Conservation (phyloP, 2,329 filamentous ascomycete species). For the Fusarium nodosum region DNA sequence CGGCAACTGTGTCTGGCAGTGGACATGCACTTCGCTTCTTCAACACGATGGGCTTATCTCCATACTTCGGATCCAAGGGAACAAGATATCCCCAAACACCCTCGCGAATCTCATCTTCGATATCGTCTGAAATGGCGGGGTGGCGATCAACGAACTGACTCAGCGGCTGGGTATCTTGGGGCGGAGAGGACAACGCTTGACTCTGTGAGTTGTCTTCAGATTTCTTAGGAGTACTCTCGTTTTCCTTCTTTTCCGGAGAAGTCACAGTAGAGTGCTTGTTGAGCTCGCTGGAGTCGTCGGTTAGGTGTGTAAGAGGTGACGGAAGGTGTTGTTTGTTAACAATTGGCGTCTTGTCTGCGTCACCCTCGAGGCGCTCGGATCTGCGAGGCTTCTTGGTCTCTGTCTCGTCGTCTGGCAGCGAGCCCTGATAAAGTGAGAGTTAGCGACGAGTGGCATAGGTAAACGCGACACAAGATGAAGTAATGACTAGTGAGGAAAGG, state of each 20-base stretch:
- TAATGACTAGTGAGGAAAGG: constrained; percentile 38
- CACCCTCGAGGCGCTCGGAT: constrained; percentile 77
- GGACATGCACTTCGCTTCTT: constrained; percentile 80
- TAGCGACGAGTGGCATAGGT: constrained; percentile 34
- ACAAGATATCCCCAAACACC: constrained; percentile 97
- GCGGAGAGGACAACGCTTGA: constrained; percentile 69
- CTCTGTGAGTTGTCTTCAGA: constrained; percentile 63
- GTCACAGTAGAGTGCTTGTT: constrained; percentile 78
- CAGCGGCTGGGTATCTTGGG: constrained; percentile 72
- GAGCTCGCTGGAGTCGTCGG: constrained; percentile 70
- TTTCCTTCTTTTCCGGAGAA: constrained; percentile 72
- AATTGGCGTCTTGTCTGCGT: constrained; percentile 69
- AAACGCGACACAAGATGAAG: constrained; percentile 27
- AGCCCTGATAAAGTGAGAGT: constrained; percentile 65
- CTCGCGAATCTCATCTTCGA: constrained; percentile 84
- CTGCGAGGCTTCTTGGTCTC: constrained; percentile 88
- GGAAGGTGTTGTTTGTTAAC: constrained; percentile 78
- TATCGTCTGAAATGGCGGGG: constrained; percentile 80
- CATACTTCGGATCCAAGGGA: constrained; percentile 79
- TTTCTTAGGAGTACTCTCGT: constrained; percentile 66
- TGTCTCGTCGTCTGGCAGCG: constrained; percentile 71
- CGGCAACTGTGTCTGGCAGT: constrained; percentile 62
- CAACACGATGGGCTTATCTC: constrained; percentile 76
- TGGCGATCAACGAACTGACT: constrained; percentile 82
- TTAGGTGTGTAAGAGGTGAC: constrained; percentile 79